Base-by-base conservation (phyloP, 2,329 filamentous ascomycete species). In the Colletotrichum lini region DNA sequence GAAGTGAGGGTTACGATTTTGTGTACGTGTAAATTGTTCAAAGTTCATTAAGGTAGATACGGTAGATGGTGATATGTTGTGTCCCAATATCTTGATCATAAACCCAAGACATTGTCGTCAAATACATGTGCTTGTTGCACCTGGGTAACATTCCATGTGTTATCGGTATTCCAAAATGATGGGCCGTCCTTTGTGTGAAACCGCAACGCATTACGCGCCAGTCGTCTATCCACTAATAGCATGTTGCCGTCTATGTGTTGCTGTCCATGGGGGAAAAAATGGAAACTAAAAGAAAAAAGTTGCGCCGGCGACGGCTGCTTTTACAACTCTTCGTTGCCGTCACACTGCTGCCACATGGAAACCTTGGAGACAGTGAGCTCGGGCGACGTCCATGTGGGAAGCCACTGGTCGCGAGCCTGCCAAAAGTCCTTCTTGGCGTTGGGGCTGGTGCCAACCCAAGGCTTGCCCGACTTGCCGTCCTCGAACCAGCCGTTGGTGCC, bases 401-500 rank as follows among this genome's bases (percentile, higher is more conserved):
- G 82, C 93, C 93, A 96, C 38, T 83, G 74, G 65, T 90, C 83
- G 57, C 87, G 86, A 0, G 90, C 87, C 21, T 91, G 83, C 93
- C 93, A 96, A 79, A 97, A 97, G 78, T 96, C 93, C 76, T 88
- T 89, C 80, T 87, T 89, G 9, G 94, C 93, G 13, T 88, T 91
- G 2, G 85, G 80, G 62, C 89, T 91, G 18, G 80, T 83, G 78
- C 96, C 92, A 42, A 94, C 85, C 94, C 94, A 97, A 1, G 94
- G 94, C 85, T 97, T 97, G 42, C 86, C 88, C 52, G 86, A 86
- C 75, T 87, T 84, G 23, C 91, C 90, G 79, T 97, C 93, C 77
- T 92, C 84, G 78, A 96, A 97, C 93, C 93, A 97, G 47, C 94
- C 94, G 75, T 95, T 95, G 26, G 91, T 94, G 60, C 90, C 90